These are phyloP conservation scores for Kewa caespitosa DNA, from an alignment of 179 eudicot species.

Conservation along the genomic window DNA sequence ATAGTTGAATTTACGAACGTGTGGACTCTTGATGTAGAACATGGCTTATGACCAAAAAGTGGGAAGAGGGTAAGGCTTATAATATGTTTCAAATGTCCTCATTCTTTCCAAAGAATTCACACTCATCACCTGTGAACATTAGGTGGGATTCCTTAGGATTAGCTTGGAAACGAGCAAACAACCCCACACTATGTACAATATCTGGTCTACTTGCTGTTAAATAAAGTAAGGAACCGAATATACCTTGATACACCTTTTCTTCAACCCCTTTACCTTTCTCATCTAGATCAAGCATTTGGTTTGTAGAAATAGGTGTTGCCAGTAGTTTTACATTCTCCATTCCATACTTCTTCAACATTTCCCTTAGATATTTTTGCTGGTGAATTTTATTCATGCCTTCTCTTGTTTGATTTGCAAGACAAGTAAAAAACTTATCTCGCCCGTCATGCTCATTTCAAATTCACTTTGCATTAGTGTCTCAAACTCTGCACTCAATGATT, in stretches of 20 bases:
- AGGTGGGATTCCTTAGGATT: not conserved
- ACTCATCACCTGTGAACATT: no score
- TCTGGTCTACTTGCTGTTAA: not conserved
- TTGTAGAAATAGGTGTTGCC: not conserved
- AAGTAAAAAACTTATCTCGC: conserved; percentile 11
- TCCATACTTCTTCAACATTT: not conserved
- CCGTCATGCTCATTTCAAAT: conserved; percentile 13
- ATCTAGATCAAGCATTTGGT: not conserved
- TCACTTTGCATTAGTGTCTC: not conserved
- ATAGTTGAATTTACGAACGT: no score
- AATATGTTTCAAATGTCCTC: no score
- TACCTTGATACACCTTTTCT: not conserved
- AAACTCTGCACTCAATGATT: not conserved
- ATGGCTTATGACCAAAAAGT: no score
- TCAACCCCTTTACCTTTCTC: not conserved
- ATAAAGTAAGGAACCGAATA: not conserved
- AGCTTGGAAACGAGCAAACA: not conserved
- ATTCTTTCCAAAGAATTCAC: no score
- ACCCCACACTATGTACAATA: not conserved
- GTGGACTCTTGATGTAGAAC: no score
- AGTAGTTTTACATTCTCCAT: not conserved
- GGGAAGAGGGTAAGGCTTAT: no score
- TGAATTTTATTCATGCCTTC: not conserved
- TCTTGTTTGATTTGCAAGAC: conserved; percentile 7
- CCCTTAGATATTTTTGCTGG: not conserved